Percentiles rank a stretch among this genome's conserved stretches.
These are phyloP conservation scores for Beauveria brongniartii DNA, from an alignment of 2,329 filamentous ascomycete species.

Conservation along the genomic window DNA sequence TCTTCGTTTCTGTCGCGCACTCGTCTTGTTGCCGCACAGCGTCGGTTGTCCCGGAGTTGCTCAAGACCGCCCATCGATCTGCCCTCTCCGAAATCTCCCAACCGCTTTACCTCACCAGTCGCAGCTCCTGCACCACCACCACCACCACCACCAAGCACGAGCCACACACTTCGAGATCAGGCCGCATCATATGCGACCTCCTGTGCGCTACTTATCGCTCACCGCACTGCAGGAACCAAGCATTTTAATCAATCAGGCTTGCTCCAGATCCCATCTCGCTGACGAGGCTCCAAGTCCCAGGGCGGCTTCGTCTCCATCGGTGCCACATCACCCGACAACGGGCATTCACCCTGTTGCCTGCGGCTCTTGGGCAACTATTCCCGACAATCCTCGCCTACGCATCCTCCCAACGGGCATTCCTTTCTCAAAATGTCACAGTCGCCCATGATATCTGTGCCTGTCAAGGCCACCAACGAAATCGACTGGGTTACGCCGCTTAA, in stretches of 20 bases:
- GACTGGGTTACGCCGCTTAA: conserved; percentile 95
- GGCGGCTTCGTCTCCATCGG: neutral
- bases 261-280: neutral
- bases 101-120: neutral
- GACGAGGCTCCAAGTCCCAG: neutral
- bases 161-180: conserved; percentile 19
- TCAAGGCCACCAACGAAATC: conserved; percentile 94
- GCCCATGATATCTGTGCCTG: conserved; percentile 89
- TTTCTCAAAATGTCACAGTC: conserved; percentile 64
- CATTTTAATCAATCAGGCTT: neutral
- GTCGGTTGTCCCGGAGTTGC: neutral
- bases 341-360: neutral
- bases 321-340: neutral
- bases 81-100: neutral
- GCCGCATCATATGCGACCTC: conserved; percentile 25
- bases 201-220: conserved; percentile 10
- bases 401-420: neutral
- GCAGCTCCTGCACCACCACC: neutral
- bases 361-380: neutral
- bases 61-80: neutral
- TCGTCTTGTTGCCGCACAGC: neutral
- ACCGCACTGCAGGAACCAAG: conserved; percentile 3
- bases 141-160: conserved; percentile 1
- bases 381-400: neutral
- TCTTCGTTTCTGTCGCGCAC: neutral